Base-by-base conservation (phyloP, 257 asterid species). In the Lithospermum erythrorhizon region DNA sequence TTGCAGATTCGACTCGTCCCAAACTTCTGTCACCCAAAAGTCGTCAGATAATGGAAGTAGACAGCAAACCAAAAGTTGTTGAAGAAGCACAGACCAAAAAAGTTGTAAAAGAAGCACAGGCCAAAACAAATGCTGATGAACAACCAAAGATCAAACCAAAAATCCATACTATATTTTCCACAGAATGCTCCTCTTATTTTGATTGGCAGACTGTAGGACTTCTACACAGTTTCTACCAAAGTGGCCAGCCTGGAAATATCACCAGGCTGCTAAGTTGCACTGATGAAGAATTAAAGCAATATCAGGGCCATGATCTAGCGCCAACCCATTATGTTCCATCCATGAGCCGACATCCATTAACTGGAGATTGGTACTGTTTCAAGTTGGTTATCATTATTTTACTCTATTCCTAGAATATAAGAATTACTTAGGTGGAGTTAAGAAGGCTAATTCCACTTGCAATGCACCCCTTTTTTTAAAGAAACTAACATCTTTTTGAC, bases 161-260 rank as follows among this genome's bases (percentile, higher is more conserved):
- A 75, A 88, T 93, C 60, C 98, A 93, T 63, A 93, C 98, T 23
- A 70, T 93, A 65, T 93, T 93, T 73, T 93, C 95, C 13, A 86
- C 98, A 5, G 98, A 93, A 72, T 93, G 97, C 73, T 69, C 89
- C 35, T 65, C 95, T 64, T 88, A 91, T 77, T 88, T 88, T 24
- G 98, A 91, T 77, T 91, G 96, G 98, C 98, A 91, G 59, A 91
- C 98, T 35, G 84, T 91, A 57, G 98, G 98, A 55, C 96, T 91
- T 17, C 79, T 93, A 53, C 95, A 93, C 72, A 93, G 97, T 72
- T 93, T 93, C 80, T 70, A 86, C 68, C 64, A 16, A 70, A 88
- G 98, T 65, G 94, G 95, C 56, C 98, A 93, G 81, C 98, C 95
- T 6, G 98, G 97, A 47, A 81, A 72, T 72, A 88, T 93, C 65